Percentiles rank a stretch among this genome's conserved stretches.
phyloP scores from a whole-genome alignment of 1,139 yeast genomes.

The Candida frijolesensis region DNA sequence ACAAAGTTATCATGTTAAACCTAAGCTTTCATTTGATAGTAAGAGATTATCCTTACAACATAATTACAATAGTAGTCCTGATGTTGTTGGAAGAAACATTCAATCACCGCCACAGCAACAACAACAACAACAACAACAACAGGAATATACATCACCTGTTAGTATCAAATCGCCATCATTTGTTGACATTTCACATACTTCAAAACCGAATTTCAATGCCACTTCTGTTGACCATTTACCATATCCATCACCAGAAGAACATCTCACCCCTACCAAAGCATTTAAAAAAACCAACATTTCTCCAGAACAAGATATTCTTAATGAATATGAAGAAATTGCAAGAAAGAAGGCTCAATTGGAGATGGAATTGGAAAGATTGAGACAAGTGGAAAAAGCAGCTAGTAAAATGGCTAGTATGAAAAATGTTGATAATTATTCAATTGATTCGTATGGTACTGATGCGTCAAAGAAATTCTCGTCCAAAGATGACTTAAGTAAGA shows the following conservation, averaged over 20 bases:
- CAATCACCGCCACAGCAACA: not conserved
- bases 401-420: conserved; percentile 3
- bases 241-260: conserved; percentile 22
- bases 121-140: not conserved
- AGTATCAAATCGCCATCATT: conserved; percentile 12
- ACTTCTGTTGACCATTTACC: conserved; percentile 25
- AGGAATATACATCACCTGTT: conserved; percentile 2
- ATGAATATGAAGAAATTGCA: conserved; percentile 32
- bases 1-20: conserved; percentile 30
- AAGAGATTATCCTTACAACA: conserved; percentile 23
- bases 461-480: conserved; percentile 39
- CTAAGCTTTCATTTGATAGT: conserved; percentile 16
- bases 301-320: conserved; percentile 16
- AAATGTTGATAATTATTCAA: conserved; percentile 17
- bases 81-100: not conserved
- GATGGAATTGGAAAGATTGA: conserved; percentile 40
- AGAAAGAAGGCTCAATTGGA: conserved; percentile 43
- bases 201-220: conserved; percentile 20
- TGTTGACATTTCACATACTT: conserved; percentile 7
- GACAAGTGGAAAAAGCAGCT: conserved; percentile 33
- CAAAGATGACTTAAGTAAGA: conserved; percentile 41
- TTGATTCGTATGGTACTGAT: conserved; percentile 38
- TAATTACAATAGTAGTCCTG: conserved; percentile 6
- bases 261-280: conserved; percentile 20
- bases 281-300: conserved; percentile 8